phyloP scores from a whole-genome alignment of 2,329 filamentous ascomycete species.

The Penicillium sp. region DNA sequence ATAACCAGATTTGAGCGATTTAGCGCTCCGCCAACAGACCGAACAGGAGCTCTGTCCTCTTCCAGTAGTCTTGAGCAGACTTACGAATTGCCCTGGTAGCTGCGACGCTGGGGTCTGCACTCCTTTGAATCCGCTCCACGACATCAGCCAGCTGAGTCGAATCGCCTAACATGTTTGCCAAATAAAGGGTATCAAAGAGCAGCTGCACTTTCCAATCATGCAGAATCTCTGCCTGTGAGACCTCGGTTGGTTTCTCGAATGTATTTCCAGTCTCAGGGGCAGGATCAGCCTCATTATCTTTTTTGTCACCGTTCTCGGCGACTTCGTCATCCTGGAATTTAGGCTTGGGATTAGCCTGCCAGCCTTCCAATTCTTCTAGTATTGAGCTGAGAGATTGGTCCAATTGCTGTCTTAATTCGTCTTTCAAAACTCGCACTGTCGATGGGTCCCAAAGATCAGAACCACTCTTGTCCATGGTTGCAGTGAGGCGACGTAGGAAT shows the following conservation, averaged over 20 bases:
- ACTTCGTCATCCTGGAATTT: background rate
- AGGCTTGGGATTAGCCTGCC: background rate
- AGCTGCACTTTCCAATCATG: slow-evolving; percentile 44
- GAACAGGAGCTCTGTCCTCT: slow-evolving; percentile 79
- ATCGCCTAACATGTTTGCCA: slow-evolving; percentile 33
- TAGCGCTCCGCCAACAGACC: slow-evolving; percentile 62
- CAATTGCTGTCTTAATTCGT: slow-evolving; percentile 57
- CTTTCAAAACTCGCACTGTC: slow-evolving; percentile 67
- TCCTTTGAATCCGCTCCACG: slow-evolving; percentile 49
- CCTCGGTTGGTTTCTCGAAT: background rate
- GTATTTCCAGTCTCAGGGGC: slow-evolving; percentile 5
- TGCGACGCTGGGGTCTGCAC: slow-evolving; percentile 55
- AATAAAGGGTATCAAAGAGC: slow-evolving; percentile 44
- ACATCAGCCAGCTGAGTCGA: slow-evolving; percentile 52
- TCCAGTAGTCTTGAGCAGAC: slow-evolving; percentile 76
- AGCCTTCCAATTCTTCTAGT: slow-evolving; percentile 28
- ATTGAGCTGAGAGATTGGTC: slow-evolving; percentile 28
- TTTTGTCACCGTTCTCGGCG: slow-evolving; percentile 4
- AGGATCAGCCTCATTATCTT: slow-evolving; percentile 8
- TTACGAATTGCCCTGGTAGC: slow-evolving; percentile 61
- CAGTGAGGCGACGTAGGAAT: slow-evolving; percentile 67
- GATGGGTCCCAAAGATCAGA: slow-evolving; percentile 79
- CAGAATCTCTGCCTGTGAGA: slow-evolving; percentile 16
- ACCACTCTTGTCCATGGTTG: slow-evolving; percentile 70
- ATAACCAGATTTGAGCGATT: background rate